A percentile compares a stretch with the other conserved stretches of the same genome.
These are phyloP conservation scores for Pseudovirgaria hyperparasitica DNA, from an alignment of 2,329 filamentous ascomycete species.

Conservation along the genomic window DNA sequence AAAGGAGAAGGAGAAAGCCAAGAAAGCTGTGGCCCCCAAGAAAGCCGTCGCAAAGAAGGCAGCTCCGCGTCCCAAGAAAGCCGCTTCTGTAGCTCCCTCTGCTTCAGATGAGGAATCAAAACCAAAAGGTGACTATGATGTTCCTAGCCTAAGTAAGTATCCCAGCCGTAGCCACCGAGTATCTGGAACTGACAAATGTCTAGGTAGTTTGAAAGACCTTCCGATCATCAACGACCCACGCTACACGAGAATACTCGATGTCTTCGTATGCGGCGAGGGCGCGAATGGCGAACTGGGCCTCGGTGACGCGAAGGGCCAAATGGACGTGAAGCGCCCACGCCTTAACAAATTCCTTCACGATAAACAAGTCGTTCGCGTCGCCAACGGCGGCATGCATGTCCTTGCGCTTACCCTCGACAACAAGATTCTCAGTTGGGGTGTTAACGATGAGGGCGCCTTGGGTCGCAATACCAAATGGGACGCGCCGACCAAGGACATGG, in stretches of 20 bases:
- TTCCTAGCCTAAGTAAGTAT: too few relatives aligned
- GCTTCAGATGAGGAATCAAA: slow-evolving; percentile 2
- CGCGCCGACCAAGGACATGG: slow-evolving; percentile 44
- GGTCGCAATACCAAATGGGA: slow-evolving; percentile 60
- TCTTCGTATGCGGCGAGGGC: slow-evolving; percentile 73
- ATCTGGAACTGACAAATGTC: slow-evolving; percentile 12
- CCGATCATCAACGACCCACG: slow-evolving; percentile 56
- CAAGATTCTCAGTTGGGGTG: slow-evolving; percentile 74
- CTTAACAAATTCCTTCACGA: slow-evolving; percentile 49
- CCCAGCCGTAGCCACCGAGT: too few relatives aligned
- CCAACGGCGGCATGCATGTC: slow-evolving; percentile 72
- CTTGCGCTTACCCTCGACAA: slow-evolving; percentile 67
- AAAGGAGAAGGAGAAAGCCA: background rate
- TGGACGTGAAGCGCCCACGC: slow-evolving; percentile 64
- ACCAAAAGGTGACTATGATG: slow-evolving; percentile 12
- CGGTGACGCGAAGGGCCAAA: slow-evolving; percentile 50
- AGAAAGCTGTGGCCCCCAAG: slow-evolving; percentile 1
- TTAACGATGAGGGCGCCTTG: slow-evolving; percentile 73
- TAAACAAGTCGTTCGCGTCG: slow-evolving; percentile 60
- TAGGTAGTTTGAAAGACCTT: slow-evolving; percentile 12
- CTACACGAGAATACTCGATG: slow-evolving; percentile 47
- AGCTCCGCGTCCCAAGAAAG: slow-evolving; percentile 12
- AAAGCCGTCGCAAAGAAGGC: slow-evolving; percentile 3
- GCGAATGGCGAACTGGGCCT: slow-evolving; percentile 72
- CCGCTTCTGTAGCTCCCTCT: slow-evolving; percentile 9